A percentile compares a stretch with the other conserved stretches of the same genome.
phyloP scores from a whole-genome alignment of 257 asterid species.

The Fraxinus quadrangulata region DNA sequence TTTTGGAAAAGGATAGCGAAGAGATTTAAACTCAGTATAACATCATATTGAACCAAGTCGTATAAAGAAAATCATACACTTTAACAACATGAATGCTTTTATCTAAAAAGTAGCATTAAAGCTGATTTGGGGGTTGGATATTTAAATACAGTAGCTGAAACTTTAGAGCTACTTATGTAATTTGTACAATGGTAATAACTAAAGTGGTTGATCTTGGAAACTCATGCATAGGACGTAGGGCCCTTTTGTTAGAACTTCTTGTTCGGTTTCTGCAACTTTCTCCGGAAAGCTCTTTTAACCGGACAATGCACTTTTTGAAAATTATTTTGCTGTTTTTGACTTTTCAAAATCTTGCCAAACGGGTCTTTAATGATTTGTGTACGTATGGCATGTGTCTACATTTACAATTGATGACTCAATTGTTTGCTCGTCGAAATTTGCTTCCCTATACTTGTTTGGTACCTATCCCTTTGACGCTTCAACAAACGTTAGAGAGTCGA shows the following conservation, averaged over 20 bases:
- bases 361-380: no score
- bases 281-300: no score
- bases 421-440: background rate
- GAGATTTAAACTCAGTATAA: conserved; percentile 13
- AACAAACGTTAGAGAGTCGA: background rate
- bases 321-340: no score
- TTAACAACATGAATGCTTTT: conserved; percentile 18
- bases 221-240: background rate
- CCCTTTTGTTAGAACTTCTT: no score
- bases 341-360: background rate
- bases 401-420: no score
- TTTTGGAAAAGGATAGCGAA: background rate
- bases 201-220: background rate
- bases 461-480: no score
- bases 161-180: background rate
- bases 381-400: no score
- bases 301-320: no score
- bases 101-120: background rate
- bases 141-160: background rate
- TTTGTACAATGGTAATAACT: background rate
- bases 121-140: background rate
- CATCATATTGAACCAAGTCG: background rate
- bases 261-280: no score
- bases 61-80: background rate
- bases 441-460: no score